Evolutionary conservation across 495 filamentous ascomycete genomes (phyloP), one percentile per base, ranked within the genome.

Genomic region (Podospora bellae-mahoneyi): DNA sequence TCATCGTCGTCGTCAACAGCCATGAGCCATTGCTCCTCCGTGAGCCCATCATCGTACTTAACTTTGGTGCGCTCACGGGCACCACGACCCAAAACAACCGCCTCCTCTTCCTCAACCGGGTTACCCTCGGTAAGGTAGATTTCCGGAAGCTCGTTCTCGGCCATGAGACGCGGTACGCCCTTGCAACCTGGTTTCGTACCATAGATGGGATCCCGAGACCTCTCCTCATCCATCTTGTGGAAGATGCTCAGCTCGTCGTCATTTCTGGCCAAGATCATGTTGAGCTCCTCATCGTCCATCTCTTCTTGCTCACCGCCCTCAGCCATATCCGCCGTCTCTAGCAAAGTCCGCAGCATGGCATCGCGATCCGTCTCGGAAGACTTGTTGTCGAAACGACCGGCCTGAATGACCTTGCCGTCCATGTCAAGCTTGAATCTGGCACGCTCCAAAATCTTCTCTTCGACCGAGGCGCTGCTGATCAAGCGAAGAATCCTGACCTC

Each of bases 371-470:
- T 96, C 74, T 97, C 96, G 15, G 95, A 97, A 1, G 95, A 99
- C 77, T 98, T 99, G 80, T 99, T 99, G 73, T 99, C 95, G 80
- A 99, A 99, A 71, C 96, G 95, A 85, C 95, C 95, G 60, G 95
- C 95, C 77, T 99, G 95, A 69, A 99, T 99, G 73, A 99, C 93
- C 82, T 99, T 99, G 76, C 95, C 96, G 75, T 99, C 95, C 89
- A 99, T 97, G 77, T 98, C 94, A 64, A 99, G 87, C 85, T 99
- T 99, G 83, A 89, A 99, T 75, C 97, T 90, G 0, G 95, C 95
- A 69, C 94, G 91, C 80, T 98, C 96, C 48, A 99, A 82, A 76
- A 99, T 99, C 83, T 98, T 97, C 79, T 99, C 95, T 79, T 99
- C 95, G 19, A 99, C 92, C 1, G 96, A 98, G 72, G 96, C 96